phyloP scores from a whole-genome alignment of 805 yeast genomes.

The Cyberlindnera meyerae region DNA sequence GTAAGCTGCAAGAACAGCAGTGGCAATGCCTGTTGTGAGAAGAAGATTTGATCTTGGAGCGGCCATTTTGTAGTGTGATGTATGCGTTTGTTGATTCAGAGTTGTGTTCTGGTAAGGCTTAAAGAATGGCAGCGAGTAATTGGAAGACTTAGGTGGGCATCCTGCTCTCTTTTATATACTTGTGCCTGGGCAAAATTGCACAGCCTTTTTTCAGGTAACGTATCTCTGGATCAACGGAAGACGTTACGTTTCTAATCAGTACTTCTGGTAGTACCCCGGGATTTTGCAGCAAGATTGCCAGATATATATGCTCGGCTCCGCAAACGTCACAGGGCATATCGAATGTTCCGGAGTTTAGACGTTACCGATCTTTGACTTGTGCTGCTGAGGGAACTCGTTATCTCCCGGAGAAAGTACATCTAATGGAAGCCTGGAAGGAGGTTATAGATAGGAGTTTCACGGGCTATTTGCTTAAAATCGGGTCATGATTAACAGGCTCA shows the following conservation, averaged over 20 bases:
- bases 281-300: slow-evolving; percentile 5
- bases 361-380: no score
- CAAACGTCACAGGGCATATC: no score
- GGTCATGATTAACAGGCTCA: no score
- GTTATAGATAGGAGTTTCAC: no score
- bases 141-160: not conserved
- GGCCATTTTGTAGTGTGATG: slow-evolving; percentile 4
- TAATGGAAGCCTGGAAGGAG: no score
- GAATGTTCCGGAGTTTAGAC: no score
- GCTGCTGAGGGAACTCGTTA: no score
- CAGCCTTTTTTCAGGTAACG: not conserved
- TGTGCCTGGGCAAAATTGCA: not conserved
- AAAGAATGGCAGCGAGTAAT: not conserved
- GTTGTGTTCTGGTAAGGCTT: not conserved
- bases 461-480: no score
- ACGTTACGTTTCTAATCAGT: no score
- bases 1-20: slow-evolving; percentile 21
- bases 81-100: not conserved
- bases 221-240: no score
- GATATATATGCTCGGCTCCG: not conserved
- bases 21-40: slow-evolving; percentile 15
- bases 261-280: slow-evolving; percentile 14
- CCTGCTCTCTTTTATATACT: not conserved
- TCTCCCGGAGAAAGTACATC: no score
- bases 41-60: slow-evolving; percentile 11